A percentile compares a stretch with the other conserved stretches of the same genome.
Conservation (phyloP, 495 filamentous ascomycete species). For the Hyaloscypha hepaticicola region DNA sequence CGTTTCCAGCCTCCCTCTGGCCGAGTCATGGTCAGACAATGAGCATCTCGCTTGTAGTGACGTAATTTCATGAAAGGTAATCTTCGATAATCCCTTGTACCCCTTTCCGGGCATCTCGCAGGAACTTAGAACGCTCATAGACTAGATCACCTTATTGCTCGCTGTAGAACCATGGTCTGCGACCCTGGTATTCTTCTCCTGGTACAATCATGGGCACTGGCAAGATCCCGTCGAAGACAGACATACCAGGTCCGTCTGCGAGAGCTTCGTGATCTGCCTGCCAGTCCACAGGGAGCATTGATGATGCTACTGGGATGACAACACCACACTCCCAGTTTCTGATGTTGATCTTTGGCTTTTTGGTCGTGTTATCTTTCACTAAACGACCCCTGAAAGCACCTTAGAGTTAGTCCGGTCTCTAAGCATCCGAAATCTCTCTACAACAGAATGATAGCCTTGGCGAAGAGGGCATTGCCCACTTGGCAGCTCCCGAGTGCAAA, state of each 20-base stretch:
- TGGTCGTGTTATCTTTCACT: slow-evolving; percentile 61
- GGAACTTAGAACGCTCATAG: too few species aligned
- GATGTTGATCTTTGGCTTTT: slow-evolving; percentile 71
- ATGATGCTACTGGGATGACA: slow-evolving; percentile 51
- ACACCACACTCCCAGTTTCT: slow-evolving; percentile 98
- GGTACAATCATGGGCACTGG: slow-evolving; percentile 75
- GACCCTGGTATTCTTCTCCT: slow-evolving; percentile 44
- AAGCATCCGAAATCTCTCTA: background rate
- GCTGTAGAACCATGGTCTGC: slow-evolving; percentile 57
- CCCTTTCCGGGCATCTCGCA: too few species aligned
- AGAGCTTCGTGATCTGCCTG: slow-evolving; percentile 11
- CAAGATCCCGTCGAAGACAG: slow-evolving; percentile 56
- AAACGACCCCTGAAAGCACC: slow-evolving; percentile 62
- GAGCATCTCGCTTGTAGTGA: too few species aligned
- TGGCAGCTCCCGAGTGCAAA: too few species aligned
- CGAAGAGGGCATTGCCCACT: background rate
- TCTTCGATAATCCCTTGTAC: too few species aligned
- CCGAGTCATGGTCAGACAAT: too few species aligned
- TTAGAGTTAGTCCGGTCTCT: slow-evolving; percentile 7
- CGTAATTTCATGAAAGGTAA: too few species aligned
- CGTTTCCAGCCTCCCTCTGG: too few species aligned
- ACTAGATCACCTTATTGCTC: slow-evolving; percentile 2
- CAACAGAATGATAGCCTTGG: background rate
- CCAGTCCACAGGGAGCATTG: background rate
- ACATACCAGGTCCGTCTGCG: slow-evolving; percentile 34